Conservation (phyloP, 2,329 filamentous ascomycete species). For the Epichloe aotearoae region DNA sequence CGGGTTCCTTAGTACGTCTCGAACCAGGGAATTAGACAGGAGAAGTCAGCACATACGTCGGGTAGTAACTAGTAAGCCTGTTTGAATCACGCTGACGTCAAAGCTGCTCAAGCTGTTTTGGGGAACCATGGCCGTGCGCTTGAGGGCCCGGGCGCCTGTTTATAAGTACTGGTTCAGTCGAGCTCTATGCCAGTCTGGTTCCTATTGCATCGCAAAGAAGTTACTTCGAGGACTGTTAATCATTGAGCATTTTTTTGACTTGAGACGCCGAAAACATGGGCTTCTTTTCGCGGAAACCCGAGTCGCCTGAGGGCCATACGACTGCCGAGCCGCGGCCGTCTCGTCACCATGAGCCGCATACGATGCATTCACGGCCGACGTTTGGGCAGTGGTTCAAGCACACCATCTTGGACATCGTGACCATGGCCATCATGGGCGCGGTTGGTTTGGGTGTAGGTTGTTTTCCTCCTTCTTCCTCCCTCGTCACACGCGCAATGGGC, state of each 20-base stretch:
- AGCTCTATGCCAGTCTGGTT: not conserved
- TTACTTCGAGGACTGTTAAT: not conserved
- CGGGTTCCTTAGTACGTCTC: not conserved
- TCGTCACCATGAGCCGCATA: conserved; percentile 14
- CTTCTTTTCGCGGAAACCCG: conserved; percentile 2
- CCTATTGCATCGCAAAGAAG: not conserved
- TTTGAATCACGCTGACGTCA: not conserved
- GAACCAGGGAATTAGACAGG: not conserved
- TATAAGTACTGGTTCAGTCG: not conserved
- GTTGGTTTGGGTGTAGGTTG: conserved; percentile 50
- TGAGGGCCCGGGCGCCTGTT: not conserved
- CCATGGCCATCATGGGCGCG: conserved; percentile 52
- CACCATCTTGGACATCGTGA: conserved; percentile 54
- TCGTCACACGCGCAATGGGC: too few species aligned
- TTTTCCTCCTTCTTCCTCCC: not conserved
- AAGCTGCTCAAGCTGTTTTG: not conserved
- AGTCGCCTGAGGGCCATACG: not conserved
- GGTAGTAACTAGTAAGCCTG: not conserved
- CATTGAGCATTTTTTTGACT: not conserved
- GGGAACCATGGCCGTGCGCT: not conserved
- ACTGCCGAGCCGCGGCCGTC: not conserved
- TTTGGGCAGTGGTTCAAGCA: conserved; percentile 60
- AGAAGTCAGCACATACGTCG: not conserved
- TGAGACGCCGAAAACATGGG: not conserved
- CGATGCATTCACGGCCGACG: conserved; percentile 38